Evolutionary conservation across 1,284 basidiomycete genomes (phyloP).

Genomic region (Ganoderma leucocontextum): DNA sequence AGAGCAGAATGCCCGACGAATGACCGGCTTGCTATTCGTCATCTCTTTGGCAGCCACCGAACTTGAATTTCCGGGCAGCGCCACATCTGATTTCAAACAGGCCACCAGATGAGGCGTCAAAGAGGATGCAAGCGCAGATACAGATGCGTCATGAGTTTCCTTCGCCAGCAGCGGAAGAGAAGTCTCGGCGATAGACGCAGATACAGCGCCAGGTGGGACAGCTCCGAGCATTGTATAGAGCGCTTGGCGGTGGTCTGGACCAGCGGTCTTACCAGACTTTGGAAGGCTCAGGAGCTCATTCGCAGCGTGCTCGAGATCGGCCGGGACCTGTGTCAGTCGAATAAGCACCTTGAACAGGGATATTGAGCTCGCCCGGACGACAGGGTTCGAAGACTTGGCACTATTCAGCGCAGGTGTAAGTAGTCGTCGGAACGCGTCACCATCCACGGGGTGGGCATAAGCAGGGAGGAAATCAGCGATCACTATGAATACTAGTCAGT

Average conservation of each 20-base stretch:
- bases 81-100: conserved; percentile 53
- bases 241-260: conserved; percentile 85
- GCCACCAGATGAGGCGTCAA: conserved; percentile 67
- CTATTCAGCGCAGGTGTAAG: conserved; percentile 72
- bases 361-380: conserved; percentile 67
- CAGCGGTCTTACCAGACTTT: conserved; percentile 84
- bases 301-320: conserved; percentile 55
- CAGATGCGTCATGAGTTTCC: conserved; percentile 77
- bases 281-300: conserved; percentile 78
- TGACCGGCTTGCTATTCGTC: conserved; percentile 52
- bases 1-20: conserved; percentile 48
- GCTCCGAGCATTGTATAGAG: conserved; percentile 80
- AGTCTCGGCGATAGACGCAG: conserved; percentile 61
- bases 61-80: conserved; percentile 54
- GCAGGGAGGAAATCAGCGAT: conserved; percentile 63
- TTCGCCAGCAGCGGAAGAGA: conserved; percentile 74
- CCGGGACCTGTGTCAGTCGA: conserved; percentile 41
- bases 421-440: conserved; percentile 67
- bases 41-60: conserved; percentile 75
- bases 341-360: conserved; percentile 69
- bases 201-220: conserved; percentile 60
- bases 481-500: conserved; percentile 45
- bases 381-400: conserved; percentile 80
- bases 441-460: conserved; percentile 63
- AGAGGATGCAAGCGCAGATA: conserved; percentile 60